Conservation (phyloP, 305 asterid species). For the Fraxinus latifolia region DNA sequence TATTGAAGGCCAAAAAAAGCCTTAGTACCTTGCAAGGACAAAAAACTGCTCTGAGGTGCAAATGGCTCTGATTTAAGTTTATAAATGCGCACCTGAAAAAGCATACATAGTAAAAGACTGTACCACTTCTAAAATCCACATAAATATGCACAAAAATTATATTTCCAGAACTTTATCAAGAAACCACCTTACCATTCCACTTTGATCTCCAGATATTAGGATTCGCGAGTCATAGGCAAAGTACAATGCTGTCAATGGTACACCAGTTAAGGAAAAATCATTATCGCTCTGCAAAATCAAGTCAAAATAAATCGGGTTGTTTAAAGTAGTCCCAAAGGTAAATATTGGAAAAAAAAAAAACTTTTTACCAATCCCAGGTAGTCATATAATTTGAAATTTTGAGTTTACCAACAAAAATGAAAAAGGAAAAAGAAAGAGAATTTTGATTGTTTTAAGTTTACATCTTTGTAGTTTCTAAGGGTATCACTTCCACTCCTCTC, state of each 20-base stretch:
- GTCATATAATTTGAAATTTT: background rate
- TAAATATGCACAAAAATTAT: slow-evolving; percentile 1
- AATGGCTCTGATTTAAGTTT: slow-evolving; percentile 70
- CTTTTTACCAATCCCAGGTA: background rate
- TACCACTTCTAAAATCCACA: background rate
- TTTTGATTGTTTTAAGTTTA: background rate
- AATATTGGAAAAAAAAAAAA: background rate
- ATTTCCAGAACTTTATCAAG: slow-evolving; percentile 9
- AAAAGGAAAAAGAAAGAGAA: background rate
- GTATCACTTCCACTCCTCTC: background rate
- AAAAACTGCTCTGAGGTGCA: slow-evolving; percentile 59
- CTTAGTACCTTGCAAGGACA: slow-evolving; percentile 70
- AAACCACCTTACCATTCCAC: slow-evolving; percentile 59
- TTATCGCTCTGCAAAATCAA: slow-evolving; percentile 62
- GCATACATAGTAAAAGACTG: slow-evolving; percentile 17
- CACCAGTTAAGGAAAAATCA: slow-evolving; percentile 65
- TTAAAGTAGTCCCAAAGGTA: background rate
- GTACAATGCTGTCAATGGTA: slow-evolving; percentile 67
- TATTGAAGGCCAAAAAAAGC: background rate
- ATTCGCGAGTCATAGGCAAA: slow-evolving; percentile 45
- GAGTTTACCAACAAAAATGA: slow-evolving; percentile 8
- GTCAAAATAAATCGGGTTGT: slow-evolving; percentile 6
- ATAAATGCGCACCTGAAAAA: slow-evolving; percentile 69
- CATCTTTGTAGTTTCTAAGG: background rate
- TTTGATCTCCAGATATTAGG: slow-evolving; percentile 85